These are phyloP conservation scores for Zymoseptoria crescenta DNA, from an alignment of 2,329 filamentous ascomycete genomes.

Conservation along the genomic window DNA sequence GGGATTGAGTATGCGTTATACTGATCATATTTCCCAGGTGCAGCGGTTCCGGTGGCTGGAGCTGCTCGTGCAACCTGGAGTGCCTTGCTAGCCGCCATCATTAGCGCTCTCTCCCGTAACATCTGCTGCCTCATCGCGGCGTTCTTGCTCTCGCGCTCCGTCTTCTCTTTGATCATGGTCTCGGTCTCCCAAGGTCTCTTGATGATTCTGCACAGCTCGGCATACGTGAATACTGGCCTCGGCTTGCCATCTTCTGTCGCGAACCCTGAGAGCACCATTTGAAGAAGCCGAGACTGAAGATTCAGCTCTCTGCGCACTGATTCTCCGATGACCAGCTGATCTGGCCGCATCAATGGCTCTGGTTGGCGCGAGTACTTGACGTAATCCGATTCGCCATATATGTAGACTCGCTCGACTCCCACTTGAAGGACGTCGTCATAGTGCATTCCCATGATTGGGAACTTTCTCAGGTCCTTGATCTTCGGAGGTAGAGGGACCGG, in stretches of 20 bases:
- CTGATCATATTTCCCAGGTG: background rate
- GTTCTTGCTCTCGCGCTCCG: background rate
- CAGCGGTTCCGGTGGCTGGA: background rate
- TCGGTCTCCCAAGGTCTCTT: background rate
- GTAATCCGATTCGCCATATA: background rate
- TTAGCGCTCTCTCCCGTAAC: background rate
- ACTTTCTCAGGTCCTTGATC: background rate
- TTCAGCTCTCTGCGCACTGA: slow-evolving; percentile 44
- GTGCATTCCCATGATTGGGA: background rate
- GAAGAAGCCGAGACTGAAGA: slow-evolving; percentile 46
- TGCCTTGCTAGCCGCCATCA: background rate
- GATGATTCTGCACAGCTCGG: background rate
- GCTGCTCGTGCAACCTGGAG: background rate
- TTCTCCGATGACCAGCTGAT: slow-evolving; percentile 51
- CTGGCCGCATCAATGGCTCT: background rate
- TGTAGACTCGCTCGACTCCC: background rate
- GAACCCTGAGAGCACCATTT: slow-evolving; percentile 55
- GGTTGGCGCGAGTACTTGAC: background rate
- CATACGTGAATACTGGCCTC: background rate
- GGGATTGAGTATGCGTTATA: background rate
- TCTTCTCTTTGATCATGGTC: background rate
- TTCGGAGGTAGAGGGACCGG: background rate
- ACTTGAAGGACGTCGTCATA: background rate
- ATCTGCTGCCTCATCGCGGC: background rate
- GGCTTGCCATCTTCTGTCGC: background rate